Evolutionary conservation across 495 filamentous ascomycete species (phyloP).

Genomic region (Darksidea phi): DNA sequence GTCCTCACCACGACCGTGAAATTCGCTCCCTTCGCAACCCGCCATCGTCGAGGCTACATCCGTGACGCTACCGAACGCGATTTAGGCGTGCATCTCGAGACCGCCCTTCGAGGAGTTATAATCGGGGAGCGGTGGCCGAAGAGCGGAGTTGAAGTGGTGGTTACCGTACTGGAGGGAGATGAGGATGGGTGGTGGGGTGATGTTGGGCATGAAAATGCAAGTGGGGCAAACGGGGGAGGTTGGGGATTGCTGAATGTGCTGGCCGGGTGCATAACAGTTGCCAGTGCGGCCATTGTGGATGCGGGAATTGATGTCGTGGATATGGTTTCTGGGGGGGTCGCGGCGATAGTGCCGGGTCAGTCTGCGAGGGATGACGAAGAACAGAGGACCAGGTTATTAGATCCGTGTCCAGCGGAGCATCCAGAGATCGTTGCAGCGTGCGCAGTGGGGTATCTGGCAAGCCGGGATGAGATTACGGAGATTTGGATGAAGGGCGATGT

Average conservation of each 20-base stretch:
- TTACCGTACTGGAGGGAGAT: slow-evolving; percentile 91
- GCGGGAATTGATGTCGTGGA: slow-evolving; percentile 96
- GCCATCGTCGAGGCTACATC: slow-evolving; percentile 77
- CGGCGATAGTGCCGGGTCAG: slow-evolving; percentile 62
- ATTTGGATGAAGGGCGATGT: slow-evolving; percentile 86
- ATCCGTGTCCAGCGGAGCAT: slow-evolving; percentile 81
- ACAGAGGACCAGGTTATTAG: slow-evolving; percentile 60
- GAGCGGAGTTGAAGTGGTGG: slow-evolving; percentile 85
- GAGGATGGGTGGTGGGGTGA: slow-evolving; percentile 65
- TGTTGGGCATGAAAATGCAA: slow-evolving; percentile 34
- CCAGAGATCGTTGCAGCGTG: slow-evolving; percentile 73
- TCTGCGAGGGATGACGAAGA: slow-evolving; percentile 37
- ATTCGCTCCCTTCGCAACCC: slow-evolving; percentile 90
- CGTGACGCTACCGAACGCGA: slow-evolving; percentile 85
- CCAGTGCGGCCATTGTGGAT: slow-evolving; percentile 92
- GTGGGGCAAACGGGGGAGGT: slow-evolving; percentile 40
- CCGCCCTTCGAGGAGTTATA: slow-evolving; percentile 81
- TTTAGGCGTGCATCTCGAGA: slow-evolving; percentile 85
- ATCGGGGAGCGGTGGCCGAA: slow-evolving; percentile 96
- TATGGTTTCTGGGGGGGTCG: slow-evolving; percentile 83
- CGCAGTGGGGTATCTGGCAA: slow-evolving; percentile 86
- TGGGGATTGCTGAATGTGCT: slow-evolving; percentile 88
- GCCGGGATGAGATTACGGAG: slow-evolving; percentile 87
- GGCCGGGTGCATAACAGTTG: slow-evolving; percentile 88
- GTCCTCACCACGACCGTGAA: slow-evolving; percentile 90